A percentile compares a stretch with the other conserved stretches of the same genome.
Conservation (phyloP, 176 grass and related monocot genomes). For the Cenchrus purpureus region DNA sequence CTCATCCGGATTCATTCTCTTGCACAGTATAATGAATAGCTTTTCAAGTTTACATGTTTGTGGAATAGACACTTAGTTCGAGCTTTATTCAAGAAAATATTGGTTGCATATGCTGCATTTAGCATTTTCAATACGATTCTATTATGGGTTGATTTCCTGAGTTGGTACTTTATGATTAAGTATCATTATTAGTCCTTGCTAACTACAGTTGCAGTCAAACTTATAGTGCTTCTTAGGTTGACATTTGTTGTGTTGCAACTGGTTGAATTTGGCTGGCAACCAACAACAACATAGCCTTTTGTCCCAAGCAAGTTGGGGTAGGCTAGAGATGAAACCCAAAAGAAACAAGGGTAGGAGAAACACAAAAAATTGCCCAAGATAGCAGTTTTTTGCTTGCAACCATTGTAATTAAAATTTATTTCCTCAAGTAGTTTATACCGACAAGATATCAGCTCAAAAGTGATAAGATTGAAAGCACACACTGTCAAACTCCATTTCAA, state of each 20-base stretch:
- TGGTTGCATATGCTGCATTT: not conserved
- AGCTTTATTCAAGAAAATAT: not conserved
- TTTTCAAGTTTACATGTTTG: not conserved
- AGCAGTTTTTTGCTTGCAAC: no score
- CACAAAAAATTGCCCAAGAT: no score
- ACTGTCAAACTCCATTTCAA: not conserved
- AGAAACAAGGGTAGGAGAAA: no score
- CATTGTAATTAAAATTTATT: not conserved
- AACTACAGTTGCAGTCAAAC: not conserved
- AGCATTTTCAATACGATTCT: not conserved
- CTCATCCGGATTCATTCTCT: not conserved
- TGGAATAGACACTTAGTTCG: no score
- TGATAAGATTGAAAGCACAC: not conserved
- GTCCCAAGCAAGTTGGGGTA: no score
- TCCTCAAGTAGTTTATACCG: not conserved
- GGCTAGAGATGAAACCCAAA: no score
- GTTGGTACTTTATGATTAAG: not conserved
- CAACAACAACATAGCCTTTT: no score
- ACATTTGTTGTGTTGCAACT: not conserved
- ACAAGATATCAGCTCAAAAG: not conserved
- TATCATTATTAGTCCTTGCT: not conserved
- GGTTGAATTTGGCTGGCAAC: not conserved
- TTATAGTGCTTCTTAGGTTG: not conserved
- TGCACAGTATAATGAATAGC: not conserved
- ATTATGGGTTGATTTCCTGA: not conserved